Evolutionary conservation across 2,329 filamentous ascomycete species (phyloP).

Genomic region (Onygenales sp.): DNA sequence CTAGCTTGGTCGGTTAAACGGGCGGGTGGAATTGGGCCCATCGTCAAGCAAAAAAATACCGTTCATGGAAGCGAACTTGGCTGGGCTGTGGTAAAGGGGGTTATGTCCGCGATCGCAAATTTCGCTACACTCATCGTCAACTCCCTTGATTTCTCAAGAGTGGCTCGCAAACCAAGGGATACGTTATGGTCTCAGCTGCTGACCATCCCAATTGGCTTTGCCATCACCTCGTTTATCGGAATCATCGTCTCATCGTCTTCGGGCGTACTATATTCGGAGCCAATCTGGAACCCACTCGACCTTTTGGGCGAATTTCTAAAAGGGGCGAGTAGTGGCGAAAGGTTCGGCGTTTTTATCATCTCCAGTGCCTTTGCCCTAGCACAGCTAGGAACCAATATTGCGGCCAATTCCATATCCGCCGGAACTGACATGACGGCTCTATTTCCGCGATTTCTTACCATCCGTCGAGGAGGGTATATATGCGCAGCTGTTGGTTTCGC

Average conservation of each 20-base stretch:
- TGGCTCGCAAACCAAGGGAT: conserved; percentile 65
- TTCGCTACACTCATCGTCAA: conserved; percentile 78
- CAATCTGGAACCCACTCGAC: conserved; percentile 65
- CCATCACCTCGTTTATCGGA: conserved; percentile 73
- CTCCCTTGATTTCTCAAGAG: conserved; percentile 77
- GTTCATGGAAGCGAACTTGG: conserved; percentile 59
- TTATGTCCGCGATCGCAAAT: conserved; percentile 85
- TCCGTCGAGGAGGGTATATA: conserved; percentile 78
- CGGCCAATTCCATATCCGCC: conserved; percentile 75
- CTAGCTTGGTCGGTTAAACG: conserved; percentile 79
- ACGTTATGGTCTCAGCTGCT: conserved; percentile 73
- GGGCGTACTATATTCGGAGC: conserved; percentile 51
- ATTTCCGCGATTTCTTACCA: conserved; percentile 69
- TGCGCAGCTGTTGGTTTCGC: conserved; percentile 69
- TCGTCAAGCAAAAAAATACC: conserved; percentile 59
- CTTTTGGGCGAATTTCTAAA: conserved; percentile 59
- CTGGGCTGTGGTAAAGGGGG: conserved; percentile 74
- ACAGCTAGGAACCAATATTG: conserved; percentile 78
- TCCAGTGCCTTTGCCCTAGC: conserved; percentile 63
- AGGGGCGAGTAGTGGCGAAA: conserved; percentile 57
- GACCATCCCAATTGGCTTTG: conserved; percentile 62
- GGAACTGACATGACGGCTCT: conserved; percentile 76
- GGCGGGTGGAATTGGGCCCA: conserved; percentile 74
- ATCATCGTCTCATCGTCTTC: conserved; percentile 67
- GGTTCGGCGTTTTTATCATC: conserved; percentile 69